Evolutionary conservation across 1,139 yeast species (phyloP).

Genomic region (Hanseniaspora uvarum): DNA sequence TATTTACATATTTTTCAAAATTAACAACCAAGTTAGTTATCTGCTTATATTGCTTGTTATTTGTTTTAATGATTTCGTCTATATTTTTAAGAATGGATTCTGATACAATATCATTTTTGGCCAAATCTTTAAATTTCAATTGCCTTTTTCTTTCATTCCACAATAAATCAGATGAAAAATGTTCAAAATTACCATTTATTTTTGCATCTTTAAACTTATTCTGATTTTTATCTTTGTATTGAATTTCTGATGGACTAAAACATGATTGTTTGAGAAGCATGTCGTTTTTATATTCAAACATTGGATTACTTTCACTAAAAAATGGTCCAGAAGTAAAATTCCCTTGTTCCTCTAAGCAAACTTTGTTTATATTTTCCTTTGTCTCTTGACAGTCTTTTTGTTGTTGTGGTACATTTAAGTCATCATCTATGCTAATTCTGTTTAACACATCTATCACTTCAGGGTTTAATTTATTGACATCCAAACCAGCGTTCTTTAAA

Average conservation of each 20-base stretch:
- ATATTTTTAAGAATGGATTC: conserved; percentile 7
- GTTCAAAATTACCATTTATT: conserved; percentile 6
- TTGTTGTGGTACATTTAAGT: not conserved
- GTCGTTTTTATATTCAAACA: not conserved
- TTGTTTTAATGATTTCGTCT: conserved; percentile 5
- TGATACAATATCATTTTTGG: conserved; percentile 5
- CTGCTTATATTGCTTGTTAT: conserved; percentile 1
- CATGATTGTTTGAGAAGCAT: not conserved
- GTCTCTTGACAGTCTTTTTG: not conserved
- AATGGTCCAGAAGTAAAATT: not conserved
- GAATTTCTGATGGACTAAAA: not conserved
- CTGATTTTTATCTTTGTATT: not conserved
- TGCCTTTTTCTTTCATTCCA: conserved; percentile 12
- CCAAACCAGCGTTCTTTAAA: conserved; percentile 9
- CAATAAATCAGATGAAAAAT: not conserved
- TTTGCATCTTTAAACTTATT: not conserved
- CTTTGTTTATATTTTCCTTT: not conserved
- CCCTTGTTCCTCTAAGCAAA: not conserved
- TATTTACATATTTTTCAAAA: conserved; percentile 1
- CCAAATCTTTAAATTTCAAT: not conserved
- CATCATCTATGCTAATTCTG: conserved; percentile 7
- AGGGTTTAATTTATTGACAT: not conserved
- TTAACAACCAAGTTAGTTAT: not conserved
- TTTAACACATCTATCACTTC: conserved; percentile 6
- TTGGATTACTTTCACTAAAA: not conserved